Evolutionary conservation across 495 filamentous ascomycete species (phyloP).

Genomic region (Daldinia loculata): DNA sequence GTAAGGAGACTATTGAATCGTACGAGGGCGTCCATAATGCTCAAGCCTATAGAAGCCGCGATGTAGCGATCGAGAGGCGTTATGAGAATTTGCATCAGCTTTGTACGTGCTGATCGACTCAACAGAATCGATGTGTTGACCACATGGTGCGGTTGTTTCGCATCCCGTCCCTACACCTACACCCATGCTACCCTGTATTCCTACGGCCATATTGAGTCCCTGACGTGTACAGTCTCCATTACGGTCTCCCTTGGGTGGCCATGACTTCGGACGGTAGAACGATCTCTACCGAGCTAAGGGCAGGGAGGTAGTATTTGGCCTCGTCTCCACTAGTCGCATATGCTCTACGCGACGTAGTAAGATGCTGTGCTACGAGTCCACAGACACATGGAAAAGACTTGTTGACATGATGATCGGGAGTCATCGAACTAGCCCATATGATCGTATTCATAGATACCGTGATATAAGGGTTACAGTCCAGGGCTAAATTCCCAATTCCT

Average conservation of each 20-base stretch:
- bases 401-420: conserved; percentile 27
- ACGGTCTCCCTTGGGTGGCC: conserved; percentile 31
- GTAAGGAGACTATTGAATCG: conserved; percentile 39
- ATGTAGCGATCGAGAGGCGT: conserved; percentile 29
- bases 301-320: conserved; percentile 37
- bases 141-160: conserved; percentile 44
- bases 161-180: conserved; percentile 40
- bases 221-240: conserved; percentile 43
- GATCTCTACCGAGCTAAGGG: conserved; percentile 42
- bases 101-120: conserved; percentile 42
- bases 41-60: conserved; percentile 21
- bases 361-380: conserved; percentile 41
- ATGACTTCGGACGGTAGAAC: conserved; percentile 40
- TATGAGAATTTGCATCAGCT: conserved; percentile 39
- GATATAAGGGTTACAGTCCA: conserved; percentile 18
- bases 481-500: conserved; percentile 3
- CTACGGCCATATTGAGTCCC: conserved; percentile 36
- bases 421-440: conserved; percentile 19
- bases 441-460: conserved; percentile 18
- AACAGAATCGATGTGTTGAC: conserved; percentile 39
- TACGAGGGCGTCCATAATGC: conserved; percentile 36
- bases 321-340: conserved; percentile 31
- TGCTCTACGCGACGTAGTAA: conserved; percentile 37
- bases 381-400: conserved; percentile 30
- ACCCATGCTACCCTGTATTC: conserved; percentile 43